phyloP scores from a whole-genome alignment of 2,329 filamentous ascomycete species.

The Ascomycota sp. region DNA sequence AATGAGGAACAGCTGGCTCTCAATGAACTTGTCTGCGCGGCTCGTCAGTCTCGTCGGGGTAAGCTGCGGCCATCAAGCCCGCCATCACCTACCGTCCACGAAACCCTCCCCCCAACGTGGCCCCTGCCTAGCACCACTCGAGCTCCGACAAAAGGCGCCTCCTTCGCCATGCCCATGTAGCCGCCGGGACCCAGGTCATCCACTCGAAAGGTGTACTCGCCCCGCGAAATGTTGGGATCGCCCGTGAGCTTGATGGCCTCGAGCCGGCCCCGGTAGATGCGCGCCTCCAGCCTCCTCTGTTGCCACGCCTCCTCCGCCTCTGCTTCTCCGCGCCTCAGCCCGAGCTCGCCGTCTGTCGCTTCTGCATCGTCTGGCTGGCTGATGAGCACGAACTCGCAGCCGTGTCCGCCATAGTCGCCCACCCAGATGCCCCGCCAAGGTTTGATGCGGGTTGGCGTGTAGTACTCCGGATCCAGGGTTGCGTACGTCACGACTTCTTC shows the following conservation, averaged over 20 bases:
- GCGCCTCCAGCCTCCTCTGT: slow-evolving; percentile 21
- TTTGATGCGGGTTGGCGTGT: slow-evolving; percentile 59
- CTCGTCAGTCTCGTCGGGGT: neutral
- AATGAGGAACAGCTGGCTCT: slow-evolving; percentile 58
- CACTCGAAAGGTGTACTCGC: slow-evolving; percentile 63
- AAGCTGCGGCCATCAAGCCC: no score
- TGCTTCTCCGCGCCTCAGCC: slow-evolving; percentile 15
- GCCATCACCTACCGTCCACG: slow-evolving; percentile 41
- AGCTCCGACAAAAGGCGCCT: slow-evolving; percentile 51
- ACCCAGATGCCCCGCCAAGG: slow-evolving; percentile 86
- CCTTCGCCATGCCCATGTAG: slow-evolving; percentile 40
- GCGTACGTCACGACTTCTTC: slow-evolving; percentile 41
- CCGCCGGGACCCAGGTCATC: slow-evolving; percentile 54
- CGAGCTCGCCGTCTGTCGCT: slow-evolving; percentile 17
- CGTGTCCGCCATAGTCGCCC: slow-evolving; percentile 74
- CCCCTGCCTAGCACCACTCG: slow-evolving; percentile 54
- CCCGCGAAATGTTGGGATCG: slow-evolving; percentile 73
- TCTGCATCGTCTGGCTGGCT: slow-evolving; percentile 42
- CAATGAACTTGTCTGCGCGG: slow-evolving; percentile 46
- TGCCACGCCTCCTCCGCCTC: slow-evolving; percentile 27
- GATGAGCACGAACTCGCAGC: slow-evolving; percentile 71
- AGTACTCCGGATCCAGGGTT: slow-evolving; percentile 54
- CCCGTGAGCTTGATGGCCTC: slow-evolving; percentile 84
- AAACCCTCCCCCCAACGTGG: slow-evolving; percentile 62
- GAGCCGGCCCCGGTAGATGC: slow-evolving; percentile 43